Evolutionary conservation across 129 eudicot genomes (phyloP).

Genomic region (Scalesia atractyloides): DNA sequence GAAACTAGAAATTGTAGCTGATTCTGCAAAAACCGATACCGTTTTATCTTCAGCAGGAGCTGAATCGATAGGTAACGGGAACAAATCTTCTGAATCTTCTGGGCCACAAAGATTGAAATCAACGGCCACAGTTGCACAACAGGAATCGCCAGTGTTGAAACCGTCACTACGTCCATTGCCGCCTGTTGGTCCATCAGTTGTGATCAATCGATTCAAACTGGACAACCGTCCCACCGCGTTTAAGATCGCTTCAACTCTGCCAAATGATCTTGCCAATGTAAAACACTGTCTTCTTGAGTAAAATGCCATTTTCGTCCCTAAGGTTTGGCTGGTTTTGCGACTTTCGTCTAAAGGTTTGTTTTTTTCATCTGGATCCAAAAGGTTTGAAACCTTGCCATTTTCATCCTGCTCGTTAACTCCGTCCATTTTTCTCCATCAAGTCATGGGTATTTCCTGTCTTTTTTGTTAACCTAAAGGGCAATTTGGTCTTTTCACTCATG

Average conservation of each 20-base stretch:
- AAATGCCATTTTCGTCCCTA: no score
- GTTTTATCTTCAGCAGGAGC: constrained; percentile 32
- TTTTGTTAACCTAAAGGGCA: no score
- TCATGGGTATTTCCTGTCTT: no score
- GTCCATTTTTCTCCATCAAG: no score
- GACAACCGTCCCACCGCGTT: constrained; percentile 91
- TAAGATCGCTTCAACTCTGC: constrained; percentile 62
- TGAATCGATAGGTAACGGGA: constrained; percentile 22
- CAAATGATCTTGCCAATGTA: constrained; percentile 75
- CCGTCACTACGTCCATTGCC: constrained; percentile 50
- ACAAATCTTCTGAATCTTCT: constrained; percentile 36
- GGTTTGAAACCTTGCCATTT: no score
- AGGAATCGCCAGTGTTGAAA: constrained; percentile 48
- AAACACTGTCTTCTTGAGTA: not conserved
- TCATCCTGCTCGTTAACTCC: no score
- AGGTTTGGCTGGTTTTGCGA: no score
- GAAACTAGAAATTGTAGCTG: constrained; percentile 44
- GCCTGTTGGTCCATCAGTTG: constrained; percentile 46
- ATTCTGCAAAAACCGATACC: constrained; percentile 37
- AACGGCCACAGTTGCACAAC: constrained; percentile 29
- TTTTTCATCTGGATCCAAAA: no score
- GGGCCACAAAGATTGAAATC: constrained; percentile 38
- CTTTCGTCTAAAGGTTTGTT: no score
- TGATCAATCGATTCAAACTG: constrained; percentile 65
- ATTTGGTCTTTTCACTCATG: no score